Base-by-base conservation (phyloP, 805 yeast genomes). In the Wickerhamiella occidentalis region DNA sequence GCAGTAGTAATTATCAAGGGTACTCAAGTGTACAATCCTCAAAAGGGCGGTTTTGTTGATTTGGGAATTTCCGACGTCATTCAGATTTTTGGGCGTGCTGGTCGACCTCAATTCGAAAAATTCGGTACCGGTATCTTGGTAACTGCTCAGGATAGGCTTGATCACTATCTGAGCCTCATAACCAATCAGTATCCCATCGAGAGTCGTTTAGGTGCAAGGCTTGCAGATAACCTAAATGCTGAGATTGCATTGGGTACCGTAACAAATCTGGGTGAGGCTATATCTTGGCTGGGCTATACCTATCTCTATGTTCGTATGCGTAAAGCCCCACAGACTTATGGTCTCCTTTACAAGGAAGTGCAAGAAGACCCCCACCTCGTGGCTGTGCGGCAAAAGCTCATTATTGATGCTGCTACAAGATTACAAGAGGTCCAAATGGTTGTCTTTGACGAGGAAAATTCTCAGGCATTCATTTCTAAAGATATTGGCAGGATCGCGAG, bases 81-180 rank as follows among this genome's bases (percentile, higher is more conserved):
- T 53, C 99, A 92, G 69, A 92, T 92, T 56, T 92, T 92, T 68
- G 99, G 99, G 58, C 83, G 99, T 70, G 98, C 98, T 23, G 99
- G 99, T 68, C 79, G 99, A 67, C 99, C 99, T 0, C 98, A 94
- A 58, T 92, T 78, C 65, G 95, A 90, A 57, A 77, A 77, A 50
- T 81, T 75, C 60, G 99, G 98, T 72, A 85, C 90, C 2, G 97
- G 97, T 70, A 79, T 87, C 21, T 68, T 92, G 44, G 80, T 92
- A 62, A 92, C 98, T 0, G 73, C 94, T 0, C 71, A 74, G 51
- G 97, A 90, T 58, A 70, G 77, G 45, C 66, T 94, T 23, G 94
- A 85, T 58, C 95, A 87, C 57, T 92, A 90, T 59, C 77, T 94
- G n/a, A 78, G 92, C 0, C 70, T 88, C 18, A 73, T 92, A 21